Base-by-base conservation (phyloP, 1,139 yeast genomes). In the Blastobotrys ciferrii region DNA sequence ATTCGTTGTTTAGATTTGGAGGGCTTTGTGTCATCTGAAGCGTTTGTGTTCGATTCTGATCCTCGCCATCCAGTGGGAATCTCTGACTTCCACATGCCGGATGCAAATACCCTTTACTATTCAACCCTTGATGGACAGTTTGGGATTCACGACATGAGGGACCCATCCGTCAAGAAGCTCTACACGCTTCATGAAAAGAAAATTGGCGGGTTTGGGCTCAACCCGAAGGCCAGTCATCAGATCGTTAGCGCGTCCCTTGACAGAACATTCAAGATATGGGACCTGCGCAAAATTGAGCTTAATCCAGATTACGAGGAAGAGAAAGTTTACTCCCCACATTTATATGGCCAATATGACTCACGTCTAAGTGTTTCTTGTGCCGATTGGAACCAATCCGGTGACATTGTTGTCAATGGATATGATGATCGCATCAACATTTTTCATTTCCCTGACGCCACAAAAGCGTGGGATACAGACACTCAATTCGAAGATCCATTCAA, bases 231-330 rank as follows among this genome's bases (percentile, higher is more conserved):
- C n/a, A 50, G 57, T 1, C 59, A 71, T 56, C 86, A 85, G 55
- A 74, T 89, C 2, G 94, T 92, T 2, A 84, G 96, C 0, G 95
- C 91, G 0, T 89, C 97, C 0, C 73, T 92, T 45, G 98, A 92
- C 63, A 72, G 98, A 56, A 78, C 92, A 0, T 64, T 92, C 65
- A 78, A 86, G 53, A 66, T 92, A 1, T 92, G 96, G 97, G 98
- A 92, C 65, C 67, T 89, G 38, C 71, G 97, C 48, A 62, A 68
- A 3, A 66, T 70, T 15, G 72, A 78, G 17, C 69, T 63, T 4
- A 71, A 76, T 1, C 45, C 42, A 2, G 77, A 74, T 30, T 65
- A 60, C 48, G 78, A 74, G 35, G 65, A 67, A 18, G 55, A 52
- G 5, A 7, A 30, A 1, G 32, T 38, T 4, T 19, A 42, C 13